Evolutionary conservation across 2,329 filamentous ascomycete genomes (phyloP).

Genomic region (Trichoderma polysporum): DNA sequence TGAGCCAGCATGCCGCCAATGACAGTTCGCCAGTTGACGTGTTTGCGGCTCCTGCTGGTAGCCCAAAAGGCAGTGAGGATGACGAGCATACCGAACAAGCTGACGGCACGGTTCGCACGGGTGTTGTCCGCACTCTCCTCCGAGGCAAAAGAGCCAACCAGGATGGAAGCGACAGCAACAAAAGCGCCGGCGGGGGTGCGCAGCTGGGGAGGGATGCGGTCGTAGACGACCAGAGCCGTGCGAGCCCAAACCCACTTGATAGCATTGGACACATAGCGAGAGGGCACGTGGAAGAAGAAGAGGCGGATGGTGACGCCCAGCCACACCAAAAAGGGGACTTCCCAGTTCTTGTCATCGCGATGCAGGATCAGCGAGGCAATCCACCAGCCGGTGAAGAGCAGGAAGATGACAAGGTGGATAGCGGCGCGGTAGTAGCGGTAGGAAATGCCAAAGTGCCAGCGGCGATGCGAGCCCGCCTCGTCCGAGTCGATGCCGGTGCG

Average conservation of each 20-base stretch:
- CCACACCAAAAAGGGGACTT: slow-evolving; percentile 81
- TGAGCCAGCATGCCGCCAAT: slow-evolving; percentile 87
- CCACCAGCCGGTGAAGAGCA: slow-evolving; percentile 64
- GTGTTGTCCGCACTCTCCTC: slow-evolving; percentile 73
- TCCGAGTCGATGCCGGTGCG: slow-evolving; percentile 31
- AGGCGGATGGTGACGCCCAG: slow-evolving; percentile 72
- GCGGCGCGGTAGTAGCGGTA: slow-evolving; percentile 48
- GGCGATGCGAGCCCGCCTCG: slow-evolving; percentile 26
- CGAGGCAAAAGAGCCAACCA: slow-evolving; percentile 76
- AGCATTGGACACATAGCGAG: slow-evolving; percentile 63
- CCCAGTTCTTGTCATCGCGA: slow-evolving; percentile 71
- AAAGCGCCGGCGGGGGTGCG: slow-evolving; percentile 62
- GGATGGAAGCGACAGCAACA: slow-evolving; percentile 67
- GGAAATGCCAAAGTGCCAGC: slow-evolving; percentile 33
- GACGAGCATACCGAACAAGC: slow-evolving; percentile 73
- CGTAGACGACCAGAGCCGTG: slow-evolving; percentile 58
- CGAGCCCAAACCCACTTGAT: slow-evolving; percentile 67
- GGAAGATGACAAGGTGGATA: slow-evolving; percentile 47
- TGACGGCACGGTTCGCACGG: slow-evolving; percentile 74
- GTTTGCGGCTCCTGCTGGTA: slow-evolving; percentile 68
- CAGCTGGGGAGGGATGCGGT: slow-evolving; percentile 64
- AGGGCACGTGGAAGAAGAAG: slow-evolving; percentile 70
- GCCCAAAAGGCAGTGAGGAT: slow-evolving; percentile 66
- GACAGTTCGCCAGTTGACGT: slow-evolving; percentile 73
- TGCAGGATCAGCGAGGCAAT: slow-evolving; percentile 73